These are phyloP conservation scores for Multifurca ochricompacta DNA, from an alignment of 768 basidiomycete genomes.

Conservation along the genomic window DNA sequence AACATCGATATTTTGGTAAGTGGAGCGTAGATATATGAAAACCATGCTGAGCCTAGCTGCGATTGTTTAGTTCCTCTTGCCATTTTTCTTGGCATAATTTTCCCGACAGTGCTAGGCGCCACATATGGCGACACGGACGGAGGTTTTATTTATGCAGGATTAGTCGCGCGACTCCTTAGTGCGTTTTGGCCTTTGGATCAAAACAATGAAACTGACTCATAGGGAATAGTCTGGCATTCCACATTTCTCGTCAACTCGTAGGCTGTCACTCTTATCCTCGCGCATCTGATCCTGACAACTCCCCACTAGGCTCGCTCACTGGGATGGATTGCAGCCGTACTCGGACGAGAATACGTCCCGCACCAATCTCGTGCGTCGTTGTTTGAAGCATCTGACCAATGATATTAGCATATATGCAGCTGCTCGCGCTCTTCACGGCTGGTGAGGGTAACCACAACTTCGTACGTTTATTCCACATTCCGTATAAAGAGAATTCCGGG, in stretches of 20 bases:
- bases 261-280: slow-evolving; percentile 21
- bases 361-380: slow-evolving; percentile 52
- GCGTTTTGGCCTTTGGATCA: slow-evolving; percentile 23
- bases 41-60: background rate
- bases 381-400: background rate
- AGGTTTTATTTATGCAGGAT: slow-evolving; percentile 62
- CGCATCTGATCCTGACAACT: background rate
- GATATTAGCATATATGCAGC: slow-evolving; percentile 28
- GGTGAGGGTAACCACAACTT: slow-evolving; percentile 80
- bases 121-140: slow-evolving; percentile 60
- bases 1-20: slow-evolving; percentile 61
- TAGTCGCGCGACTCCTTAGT: slow-evolving; percentile 56
- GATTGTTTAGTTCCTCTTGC: slow-evolving; percentile 46
- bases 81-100: slow-evolving; percentile 47
- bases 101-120: slow-evolving; percentile 49
- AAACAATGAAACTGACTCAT: background rate
- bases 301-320: slow-evolving; percentile 56
- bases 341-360: slow-evolving; percentile 73
- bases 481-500: background rate
- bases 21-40: background rate
- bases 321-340: slow-evolving; percentile 74
- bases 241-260: slow-evolving; percentile 68
- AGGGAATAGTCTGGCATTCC: slow-evolving; percentile 57
- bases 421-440: slow-evolving; percentile 60
- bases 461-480: slow-evolving; percentile 32